phyloP scores from a whole-genome alignment of 345 rosid species.

The Lepidium aucheri region DNA sequence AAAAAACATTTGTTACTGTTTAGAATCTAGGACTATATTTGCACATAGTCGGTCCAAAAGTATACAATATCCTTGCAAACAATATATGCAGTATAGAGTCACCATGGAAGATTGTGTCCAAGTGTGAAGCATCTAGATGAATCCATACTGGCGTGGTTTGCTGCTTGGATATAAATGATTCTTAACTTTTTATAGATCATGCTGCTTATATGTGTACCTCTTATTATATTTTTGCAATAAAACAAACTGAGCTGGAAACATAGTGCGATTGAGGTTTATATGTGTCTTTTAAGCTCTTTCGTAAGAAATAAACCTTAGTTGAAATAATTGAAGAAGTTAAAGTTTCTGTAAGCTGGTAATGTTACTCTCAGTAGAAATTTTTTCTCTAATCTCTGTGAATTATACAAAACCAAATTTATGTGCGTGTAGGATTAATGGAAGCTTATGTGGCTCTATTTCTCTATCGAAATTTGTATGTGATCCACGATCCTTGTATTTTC shows the following conservation, averaged over 20 bases:
- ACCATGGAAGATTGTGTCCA: not conserved
- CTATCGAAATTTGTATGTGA: not conserved
- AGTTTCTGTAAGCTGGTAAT: not conserved
- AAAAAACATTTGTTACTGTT: not conserved
- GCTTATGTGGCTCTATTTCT: not conserved
- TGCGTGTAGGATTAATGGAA: not conserved
- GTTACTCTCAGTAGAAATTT: not conserved
- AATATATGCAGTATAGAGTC: not conserved
- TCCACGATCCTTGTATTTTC: constrained; percentile 1
- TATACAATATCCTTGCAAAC: not conserved
- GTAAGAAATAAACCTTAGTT: not conserved
- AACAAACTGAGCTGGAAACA: not conserved
- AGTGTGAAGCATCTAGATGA: not conserved
- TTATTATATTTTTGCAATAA: not conserved
- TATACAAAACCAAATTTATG: not conserved
- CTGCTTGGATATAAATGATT: not conserved
- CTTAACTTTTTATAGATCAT: not conserved
- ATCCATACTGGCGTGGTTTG: not conserved
- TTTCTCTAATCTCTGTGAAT: not conserved
- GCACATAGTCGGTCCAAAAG: not conserved
- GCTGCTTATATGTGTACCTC: not conserved
- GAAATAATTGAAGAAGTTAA: not conserved
- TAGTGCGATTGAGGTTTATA: not conserved
- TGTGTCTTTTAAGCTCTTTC: not conserved
- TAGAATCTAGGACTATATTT: not conserved